These are phyloP conservation scores for Leishmania guyanensis DNA, from an alignment of 208 protist genomes.

Conservation along the genomic window DNA sequence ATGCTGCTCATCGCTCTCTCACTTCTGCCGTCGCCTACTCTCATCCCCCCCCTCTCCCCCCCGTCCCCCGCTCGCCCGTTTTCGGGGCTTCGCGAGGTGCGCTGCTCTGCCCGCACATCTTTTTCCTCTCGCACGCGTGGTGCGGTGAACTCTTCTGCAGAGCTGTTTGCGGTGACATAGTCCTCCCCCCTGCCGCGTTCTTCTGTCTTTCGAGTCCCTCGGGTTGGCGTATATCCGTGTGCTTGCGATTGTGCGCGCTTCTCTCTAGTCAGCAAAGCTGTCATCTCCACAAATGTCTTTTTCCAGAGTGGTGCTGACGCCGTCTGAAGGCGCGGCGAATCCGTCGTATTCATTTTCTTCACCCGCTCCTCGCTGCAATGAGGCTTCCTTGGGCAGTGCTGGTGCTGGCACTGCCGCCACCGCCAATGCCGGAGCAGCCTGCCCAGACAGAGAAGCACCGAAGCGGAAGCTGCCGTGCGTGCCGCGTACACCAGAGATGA, in stretches of 20 bases:
- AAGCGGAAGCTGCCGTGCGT: conserved; percentile 8
- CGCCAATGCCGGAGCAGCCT: not conserved
- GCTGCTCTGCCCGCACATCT: too few species aligned
- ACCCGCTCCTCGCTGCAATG: not conserved
- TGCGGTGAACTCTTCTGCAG: too few species aligned
- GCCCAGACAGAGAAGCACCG: not conserved
- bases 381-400: not conserved
- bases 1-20: too few species aligned
- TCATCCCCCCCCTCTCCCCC: too few species aligned
- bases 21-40: too few species aligned
- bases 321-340: not conserved
- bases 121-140: too few species aligned
- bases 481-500: conserved; percentile 44
- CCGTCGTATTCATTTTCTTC: not conserved
- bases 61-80: too few species aligned
- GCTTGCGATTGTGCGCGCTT: not conserved
- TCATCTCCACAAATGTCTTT: not conserved
- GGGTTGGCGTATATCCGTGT: not conserved
- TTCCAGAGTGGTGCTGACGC: not conserved
- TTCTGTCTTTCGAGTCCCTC: not conserved
- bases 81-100: too few species aligned
- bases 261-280: not conserved
- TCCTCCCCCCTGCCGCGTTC: not conserved
- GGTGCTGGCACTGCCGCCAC: not conserved
- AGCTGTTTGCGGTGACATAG: not conserved